Base-by-base conservation (phyloP, 1,284 basidiomycete species). In the Tilletiopsis washingtonensis region DNA sequence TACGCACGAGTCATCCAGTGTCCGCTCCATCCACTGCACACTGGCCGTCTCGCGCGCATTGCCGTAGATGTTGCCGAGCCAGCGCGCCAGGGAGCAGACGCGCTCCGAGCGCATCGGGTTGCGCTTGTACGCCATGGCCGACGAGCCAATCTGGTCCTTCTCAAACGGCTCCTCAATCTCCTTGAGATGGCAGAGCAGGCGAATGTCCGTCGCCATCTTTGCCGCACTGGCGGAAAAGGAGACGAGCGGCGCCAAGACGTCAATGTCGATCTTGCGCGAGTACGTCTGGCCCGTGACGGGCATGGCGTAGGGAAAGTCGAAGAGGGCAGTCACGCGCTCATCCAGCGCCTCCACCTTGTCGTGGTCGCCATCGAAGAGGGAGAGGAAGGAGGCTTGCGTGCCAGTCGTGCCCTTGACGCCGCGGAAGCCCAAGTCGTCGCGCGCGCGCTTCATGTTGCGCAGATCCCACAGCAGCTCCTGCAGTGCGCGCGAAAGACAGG, bases 131-230 rank as follows among this genome's bases (percentile, higher is more conserved):
- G 94, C 93, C 93, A 99, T 99, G 15, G 91, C 91, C n/a, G 61
- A 72, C 55, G 73, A 74, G n/a, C 94, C 94, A 63, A 98, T 98
- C 78, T 99, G 94, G 47, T 93, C 93, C 59, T 90, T 88, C 76
- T 99, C 94, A 74, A 98, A 98, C 0, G 94, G 94, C 74, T 99
- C 94, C 76, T 99, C 94, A 42, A 99, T 79, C 81, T 98, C 94
- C 80, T 99, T 72, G 11, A 72, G 53, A 53, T 71, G 64, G 53
- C 70, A 72, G 23, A 72, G 54, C 11, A 72, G 61, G 25, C 70
- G 97, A 56, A 98, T 84, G 74, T 98, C 94, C 2, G 93, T 98
- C 0, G 87, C 91, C 65, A 99, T 89, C 77, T 99, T 98, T 77
- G 97, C 90, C 0, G 93, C 91, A 3, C 91, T 93, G 1, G 91